These are phyloP conservation scores for Apophysomyces variabilis DNA, from an alignment of 371 early-diverging fungal genomes.

Conservation along the genomic window DNA sequence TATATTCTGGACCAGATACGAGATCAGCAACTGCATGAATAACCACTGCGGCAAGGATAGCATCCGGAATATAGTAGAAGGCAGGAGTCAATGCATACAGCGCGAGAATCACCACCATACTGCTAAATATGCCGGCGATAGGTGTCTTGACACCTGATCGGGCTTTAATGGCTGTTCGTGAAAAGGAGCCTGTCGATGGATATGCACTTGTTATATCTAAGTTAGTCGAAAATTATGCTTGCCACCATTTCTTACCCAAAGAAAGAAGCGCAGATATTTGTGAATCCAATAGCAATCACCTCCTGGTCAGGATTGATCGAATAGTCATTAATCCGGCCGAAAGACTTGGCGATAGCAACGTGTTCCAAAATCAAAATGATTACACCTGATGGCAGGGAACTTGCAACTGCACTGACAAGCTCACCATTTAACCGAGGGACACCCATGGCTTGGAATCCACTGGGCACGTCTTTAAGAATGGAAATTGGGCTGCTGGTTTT, in stretches of 20 bases:
- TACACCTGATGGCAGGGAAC: constrained; percentile 64
- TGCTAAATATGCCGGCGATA: constrained; percentile 78
- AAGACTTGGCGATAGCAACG: constrained; percentile 81
- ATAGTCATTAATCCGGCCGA: constrained; percentile 74
- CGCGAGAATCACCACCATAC: constrained; percentile 74
- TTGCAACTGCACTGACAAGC: constrained; percentile 49
- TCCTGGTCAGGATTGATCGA: constrained; percentile 78
- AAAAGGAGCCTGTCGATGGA: constrained; percentile 53
- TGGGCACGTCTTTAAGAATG: constrained; percentile 72
- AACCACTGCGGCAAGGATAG: constrained; percentile 80
- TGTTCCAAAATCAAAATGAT: constrained; percentile 83
- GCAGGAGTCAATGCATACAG: constrained; percentile 80
- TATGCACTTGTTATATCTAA: constrained; percentile 24
- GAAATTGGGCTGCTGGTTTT: constrained; percentile 44
- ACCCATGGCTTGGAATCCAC: constrained; percentile 65
- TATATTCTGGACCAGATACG: constrained; percentile 44
- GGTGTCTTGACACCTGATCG: constrained; percentile 86
- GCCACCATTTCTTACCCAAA: constrained; percentile 54
- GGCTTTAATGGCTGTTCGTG: constrained; percentile 73
- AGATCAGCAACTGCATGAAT: constrained; percentile 73
- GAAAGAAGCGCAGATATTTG: constrained; percentile 81
- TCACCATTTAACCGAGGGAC: constrained; percentile 49
- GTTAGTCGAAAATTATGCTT: not conserved
- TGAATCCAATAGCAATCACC: constrained; percentile 81
- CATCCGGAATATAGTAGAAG: constrained; percentile 85